Percentiles rank a stretch among this genome's conserved stretches.
Evolutionary conservation across 2,329 filamentous ascomycete species (phyloP).

Genomic region (Thielaviopsis musarum): DNA sequence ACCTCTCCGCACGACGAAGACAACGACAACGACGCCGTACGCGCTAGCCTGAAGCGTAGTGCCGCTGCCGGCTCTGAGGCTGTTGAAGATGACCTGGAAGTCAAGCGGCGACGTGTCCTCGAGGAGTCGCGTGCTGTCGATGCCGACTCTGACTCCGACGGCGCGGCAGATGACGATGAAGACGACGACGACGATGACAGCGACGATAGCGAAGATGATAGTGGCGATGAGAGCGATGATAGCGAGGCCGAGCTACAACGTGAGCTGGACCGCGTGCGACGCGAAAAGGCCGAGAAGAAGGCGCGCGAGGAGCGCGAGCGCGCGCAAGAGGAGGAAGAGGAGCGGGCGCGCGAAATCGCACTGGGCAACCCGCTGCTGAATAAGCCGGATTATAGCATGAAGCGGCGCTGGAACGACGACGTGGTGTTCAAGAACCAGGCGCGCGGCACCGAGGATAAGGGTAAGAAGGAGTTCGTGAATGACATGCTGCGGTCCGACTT

Average conservation of each 20-base stretch:
- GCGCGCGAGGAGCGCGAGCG: slow-evolving; percentile 51
- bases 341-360: slow-evolving; percentile 75
- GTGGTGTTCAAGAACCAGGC: slow-evolving; percentile 99
- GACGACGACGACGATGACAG: slow-evolving; percentile 33
- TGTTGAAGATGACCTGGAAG: slow-evolving; percentile 51
- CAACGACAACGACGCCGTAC: slow-evolving; percentile 29
- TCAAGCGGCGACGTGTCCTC: slow-evolving; percentile 71
- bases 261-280: slow-evolving; percentile 86
- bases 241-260: slow-evolving; percentile 79
- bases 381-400: slow-evolving; percentile 74
- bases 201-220: slow-evolving; percentile 25
- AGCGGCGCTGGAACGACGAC: slow-evolving; percentile 92
- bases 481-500: slow-evolving; percentile 89
- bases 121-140: slow-evolving; percentile 82
- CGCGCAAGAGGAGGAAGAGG: slow-evolving; percentile 65
- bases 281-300: slow-evolving; percentile 54
- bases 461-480: slow-evolving; percentile 95
- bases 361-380: slow-evolving; percentile 86
- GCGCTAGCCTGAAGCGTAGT: slow-evolving; percentile 13
- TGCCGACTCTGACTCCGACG: slow-evolving; percentile 46
- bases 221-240: slow-evolving; percentile 46
- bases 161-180: slow-evolving; percentile 35
- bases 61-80: slow-evolving; percentile 40
- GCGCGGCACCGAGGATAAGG: slow-evolving; percentile 79
- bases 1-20: slow-evolving; percentile 28